A percentile compares a stretch with the other conserved stretches of the same genome.
Evolutionary conservation across 306 rosid genomes (phyloP).

Genomic region (Canavalia ensiformis): DNA sequence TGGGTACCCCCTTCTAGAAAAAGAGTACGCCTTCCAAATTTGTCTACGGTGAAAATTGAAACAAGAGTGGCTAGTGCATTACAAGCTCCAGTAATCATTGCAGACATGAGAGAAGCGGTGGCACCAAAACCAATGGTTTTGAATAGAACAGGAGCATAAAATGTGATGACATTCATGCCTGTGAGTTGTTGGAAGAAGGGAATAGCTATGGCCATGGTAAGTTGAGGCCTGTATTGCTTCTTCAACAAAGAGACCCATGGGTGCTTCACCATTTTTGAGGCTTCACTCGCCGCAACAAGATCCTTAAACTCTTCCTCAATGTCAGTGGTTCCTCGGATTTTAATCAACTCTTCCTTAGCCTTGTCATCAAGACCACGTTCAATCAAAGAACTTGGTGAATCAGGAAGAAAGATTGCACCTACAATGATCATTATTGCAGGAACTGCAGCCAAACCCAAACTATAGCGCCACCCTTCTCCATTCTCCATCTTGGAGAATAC

Average conservation of each 20-base stretch:
- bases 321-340: background rate
- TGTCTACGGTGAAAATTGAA: background rate
- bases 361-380: background rate
- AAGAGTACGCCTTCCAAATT: background rate
- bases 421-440: background rate
- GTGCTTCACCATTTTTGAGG: background rate
- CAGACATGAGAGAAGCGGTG: conserved; percentile 18
- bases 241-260: background rate
- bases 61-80: background rate
- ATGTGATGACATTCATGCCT: background rate
- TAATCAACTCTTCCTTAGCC: background rate
- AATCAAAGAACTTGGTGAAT: background rate
- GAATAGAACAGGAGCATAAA: conserved; percentile 11
- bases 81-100: background rate
- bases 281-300: background rate
- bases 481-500: background rate
- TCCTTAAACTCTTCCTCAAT: background rate
- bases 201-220: background rate
- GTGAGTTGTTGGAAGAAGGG: conserved; percentile 11
- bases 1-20: background rate
- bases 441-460: background rate
- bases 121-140: conserved; percentile 24
- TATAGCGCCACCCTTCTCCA: background rate
- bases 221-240: background rate
- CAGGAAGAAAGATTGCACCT: background rate